Conservation (phyloP, 768 basidiomycete species). For the Psilocybe cyanescens region DNA sequence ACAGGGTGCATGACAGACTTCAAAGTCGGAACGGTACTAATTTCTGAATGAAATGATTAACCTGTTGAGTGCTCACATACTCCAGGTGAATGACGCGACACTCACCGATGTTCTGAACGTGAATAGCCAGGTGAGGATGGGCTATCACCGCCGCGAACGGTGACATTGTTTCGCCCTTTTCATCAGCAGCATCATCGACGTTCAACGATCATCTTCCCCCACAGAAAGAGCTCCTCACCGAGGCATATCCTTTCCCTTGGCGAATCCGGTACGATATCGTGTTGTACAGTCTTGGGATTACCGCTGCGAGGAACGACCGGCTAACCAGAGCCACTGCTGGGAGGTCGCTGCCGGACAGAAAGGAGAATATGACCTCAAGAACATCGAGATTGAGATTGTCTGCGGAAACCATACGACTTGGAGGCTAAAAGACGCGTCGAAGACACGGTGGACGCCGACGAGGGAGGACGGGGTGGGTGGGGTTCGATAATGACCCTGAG, state of each 20-base stretch:
- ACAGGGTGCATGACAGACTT: constrained; percentile 40
- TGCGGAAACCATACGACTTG: constrained; percentile 56
- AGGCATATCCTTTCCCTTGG: constrained; percentile 62
- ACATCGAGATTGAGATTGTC: constrained; percentile 76
- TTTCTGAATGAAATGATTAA: constrained; percentile 37
- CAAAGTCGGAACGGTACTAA: constrained; percentile 48
- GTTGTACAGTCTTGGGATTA: constrained; percentile 64
- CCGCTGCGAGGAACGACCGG: constrained; percentile 65
- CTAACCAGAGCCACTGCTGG: constrained; percentile 66
- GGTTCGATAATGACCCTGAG: not conserved
- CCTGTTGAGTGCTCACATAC: not conserved
- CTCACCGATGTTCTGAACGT: constrained; percentile 64
- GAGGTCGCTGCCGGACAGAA: constrained; percentile 59
- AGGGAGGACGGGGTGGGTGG: not conserved
- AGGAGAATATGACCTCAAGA: constrained; percentile 65
- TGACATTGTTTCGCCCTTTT: constrained; percentile 45
- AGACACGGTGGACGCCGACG: not conserved
- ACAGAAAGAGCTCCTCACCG: constrained; percentile 36
- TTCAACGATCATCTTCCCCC: not conserved
- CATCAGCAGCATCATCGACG: constrained; percentile 1
- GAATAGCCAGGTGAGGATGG: constrained; percentile 55
- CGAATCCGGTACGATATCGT: constrained; percentile 55
- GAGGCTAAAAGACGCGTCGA: constrained; percentile 18
- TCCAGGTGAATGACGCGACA: not conserved
- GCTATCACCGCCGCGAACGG: constrained; percentile 63